Base-by-base conservation (phyloP, 495 filamentous ascomycete species). In the Penicillium argentinense region DNA sequence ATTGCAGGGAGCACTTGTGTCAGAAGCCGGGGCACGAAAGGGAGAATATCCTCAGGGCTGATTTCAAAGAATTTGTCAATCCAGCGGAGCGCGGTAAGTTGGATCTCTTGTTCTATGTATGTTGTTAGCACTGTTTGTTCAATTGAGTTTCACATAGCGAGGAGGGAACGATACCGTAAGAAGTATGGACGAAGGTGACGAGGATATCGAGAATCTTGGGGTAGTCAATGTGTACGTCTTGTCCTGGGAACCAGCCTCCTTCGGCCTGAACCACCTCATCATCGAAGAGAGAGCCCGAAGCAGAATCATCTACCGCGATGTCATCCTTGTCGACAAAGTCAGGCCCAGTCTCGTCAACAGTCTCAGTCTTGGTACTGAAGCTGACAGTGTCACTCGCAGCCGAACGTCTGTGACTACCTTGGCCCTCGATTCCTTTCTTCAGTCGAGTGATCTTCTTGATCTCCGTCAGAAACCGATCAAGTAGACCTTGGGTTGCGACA, bases 1-100 rank as follows among this genome's bases (percentile, higher is more conserved):
- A 99, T 90, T 16, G 90, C 91, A 13, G 95, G 95, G 9, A 99
- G 79, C 6, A 99, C 85, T 57, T 96, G 90, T 1, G 89, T 88
- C 26, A 99, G 69, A 32, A 99, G 82, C 40, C 88, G 83, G 11
- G 95, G 95, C 1, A 95, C 91, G 63, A 97, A 97, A 2, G 85
- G 85, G 26, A 99, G 77, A n/a, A 99, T 92, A 53, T 97, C 95
- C 62, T 96, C 95, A 4, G 93, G 92, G 53, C 89, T 96, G 34
- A 99, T 96, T 30, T 96, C 91, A 51, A 99, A 89, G 60, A 99
- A 97, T 33, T 84, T 85, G 48, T 96, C 91, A 53, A 97, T 89
- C 95, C 95, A 99, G 29, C 90, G 82, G 14, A 99, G 74, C 9
- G 93, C 88, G 37, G 91, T 93, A 32, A 96, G 73, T 55, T 95